These are phyloP conservation scores for Eucalyptus shirleyi DNA, from an alignment of 345 rosid genomes.

Conservation along the genomic window DNA sequence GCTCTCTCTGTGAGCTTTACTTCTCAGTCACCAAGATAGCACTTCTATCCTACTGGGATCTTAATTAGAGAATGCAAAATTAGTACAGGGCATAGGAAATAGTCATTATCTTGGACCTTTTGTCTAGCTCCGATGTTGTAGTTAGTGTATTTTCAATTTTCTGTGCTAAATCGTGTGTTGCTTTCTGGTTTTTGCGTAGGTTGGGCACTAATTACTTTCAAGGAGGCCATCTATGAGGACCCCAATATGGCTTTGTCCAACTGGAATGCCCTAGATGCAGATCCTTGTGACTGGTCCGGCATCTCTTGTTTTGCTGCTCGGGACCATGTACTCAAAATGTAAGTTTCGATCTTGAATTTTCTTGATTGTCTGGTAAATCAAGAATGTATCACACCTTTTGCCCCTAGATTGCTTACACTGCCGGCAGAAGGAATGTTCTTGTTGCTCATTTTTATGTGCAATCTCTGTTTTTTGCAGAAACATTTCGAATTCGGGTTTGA, in stretches of 20 bases:
- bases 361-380: neutral
- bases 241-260: constrained; percentile 62
- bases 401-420: neutral
- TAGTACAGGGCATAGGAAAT: neutral
- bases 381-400: neutral
- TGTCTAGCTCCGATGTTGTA: neutral
- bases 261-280: constrained; percentile 72
- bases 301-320: constrained; percentile 38
- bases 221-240: constrained; percentile 87
- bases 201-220: constrained; percentile 61
- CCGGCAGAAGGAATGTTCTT: neutral
- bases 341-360: constrained; percentile 7
- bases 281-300: constrained; percentile 90
- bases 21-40: neutral
- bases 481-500: constrained; percentile 50
- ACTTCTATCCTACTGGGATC: neutral
- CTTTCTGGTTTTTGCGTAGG: constrained; percentile 18
- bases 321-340: constrained; percentile 82
- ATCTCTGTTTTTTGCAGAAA: constrained; percentile 41
- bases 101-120: neutral
- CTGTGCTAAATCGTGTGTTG: neutral
- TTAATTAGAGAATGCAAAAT: neutral
- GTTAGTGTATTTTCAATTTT: neutral
- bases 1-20: neutral
- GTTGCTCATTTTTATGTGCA: neutral